Percentiles rank a stretch among this genome's conserved stretches.
These are phyloP conservation scores for Ogataea nonfermentans DNA, from an alignment of 805 yeast species.

Conservation along the genomic window DNA sequence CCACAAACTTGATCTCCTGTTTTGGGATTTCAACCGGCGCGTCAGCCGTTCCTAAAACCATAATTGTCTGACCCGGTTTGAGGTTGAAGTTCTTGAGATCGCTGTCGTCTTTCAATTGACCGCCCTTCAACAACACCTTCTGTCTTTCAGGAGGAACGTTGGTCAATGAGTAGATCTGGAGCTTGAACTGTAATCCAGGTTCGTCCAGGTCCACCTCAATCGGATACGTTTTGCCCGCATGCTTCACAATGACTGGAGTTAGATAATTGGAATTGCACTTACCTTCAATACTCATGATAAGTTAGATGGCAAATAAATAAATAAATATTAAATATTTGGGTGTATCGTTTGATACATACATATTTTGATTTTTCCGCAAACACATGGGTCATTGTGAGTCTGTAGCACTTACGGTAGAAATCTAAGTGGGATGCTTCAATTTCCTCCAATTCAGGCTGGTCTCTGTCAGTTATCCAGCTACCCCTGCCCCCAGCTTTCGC, in stretches of 20 bases:
- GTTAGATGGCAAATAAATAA: slow-evolving; percentile 8
- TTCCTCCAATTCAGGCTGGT: no score
- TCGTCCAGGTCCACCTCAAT: slow-evolving; percentile 52
- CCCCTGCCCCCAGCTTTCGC: neutral
- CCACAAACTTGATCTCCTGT: slow-evolving; percentile 57
- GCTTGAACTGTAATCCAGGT: slow-evolving; percentile 63
- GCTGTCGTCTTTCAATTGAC: slow-evolving; percentile 73
- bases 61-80: slow-evolving; percentile 64
- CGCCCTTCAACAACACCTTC: slow-evolving; percentile 85
- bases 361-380: neutral
- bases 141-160: slow-evolving; percentile 87
- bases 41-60: slow-evolving; percentile 84
- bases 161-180: slow-evolving; percentile 68
- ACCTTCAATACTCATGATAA: slow-evolving; percentile 7
- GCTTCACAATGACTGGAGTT: slow-evolving; percentile 48
- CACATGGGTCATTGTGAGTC: no score
- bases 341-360: neutral
- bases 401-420: no score
- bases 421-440: no score
- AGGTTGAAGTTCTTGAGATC: slow-evolving; percentile 50
- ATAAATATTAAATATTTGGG: slow-evolving; percentile 1
- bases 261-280: neutral
- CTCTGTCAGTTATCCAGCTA: no score
- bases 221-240: slow-evolving; percentile 66
- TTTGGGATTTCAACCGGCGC: slow-evolving; percentile 44